Percentiles rank a stretch among this genome's conserved stretches.
Evolutionary conservation across 108 stramenopile species (phyloP).

Genomic region (Stephanodiscus minutulus): DNA sequence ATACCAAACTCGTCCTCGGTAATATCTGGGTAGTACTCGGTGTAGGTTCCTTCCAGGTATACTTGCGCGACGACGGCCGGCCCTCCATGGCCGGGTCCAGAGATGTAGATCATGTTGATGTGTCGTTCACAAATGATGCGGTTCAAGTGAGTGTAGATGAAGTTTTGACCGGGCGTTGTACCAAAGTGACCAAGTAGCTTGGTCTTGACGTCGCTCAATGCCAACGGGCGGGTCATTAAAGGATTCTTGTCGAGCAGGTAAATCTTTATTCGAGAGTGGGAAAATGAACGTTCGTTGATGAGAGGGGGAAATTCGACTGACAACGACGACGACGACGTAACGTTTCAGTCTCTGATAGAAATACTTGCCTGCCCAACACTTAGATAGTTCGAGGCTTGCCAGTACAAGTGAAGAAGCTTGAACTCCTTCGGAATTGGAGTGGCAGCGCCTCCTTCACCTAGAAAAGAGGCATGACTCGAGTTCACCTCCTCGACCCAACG

Average conservation of each 20-base stretch:
- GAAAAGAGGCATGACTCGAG: too few relatives aligned
- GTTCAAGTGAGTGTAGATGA: slow-evolving; percentile 37
- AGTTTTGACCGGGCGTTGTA: slow-evolving; percentile 37
- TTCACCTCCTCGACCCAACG: too few relatives aligned
- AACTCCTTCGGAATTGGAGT: slow-evolving; percentile 24
- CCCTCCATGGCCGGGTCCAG: slow-evolving; percentile 34
- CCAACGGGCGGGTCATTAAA: slow-evolving; percentile 13
- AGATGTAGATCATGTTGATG: slow-evolving; percentile 32
- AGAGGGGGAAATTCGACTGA: too few relatives aligned
- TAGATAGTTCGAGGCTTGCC: slow-evolving; percentile 35
- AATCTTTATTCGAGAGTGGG: slow-evolving; percentile 13
- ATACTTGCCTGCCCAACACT: slow-evolving; percentile 28
- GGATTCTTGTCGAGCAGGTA: slow-evolving; percentile 38
- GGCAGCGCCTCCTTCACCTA: background rate
- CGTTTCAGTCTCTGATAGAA: slow-evolving; percentile 7
- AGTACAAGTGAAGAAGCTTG: slow-evolving; percentile 21
- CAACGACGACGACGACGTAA: too few relatives aligned
- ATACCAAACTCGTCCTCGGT: slow-evolving; percentile 26
- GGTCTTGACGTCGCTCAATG: slow-evolving; percentile 21
- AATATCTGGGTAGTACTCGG: slow-evolving; percentile 34
- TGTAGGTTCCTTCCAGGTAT: slow-evolving; percentile 32
- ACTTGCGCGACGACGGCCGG: slow-evolving; percentile 34
- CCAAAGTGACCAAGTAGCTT: slow-evolving; percentile 33
- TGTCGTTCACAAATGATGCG: slow-evolving; percentile 26
- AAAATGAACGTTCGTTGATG: background rate